Conservation (phyloP, 306 rosid genomes). For the Sicyos baderoa region DNA sequence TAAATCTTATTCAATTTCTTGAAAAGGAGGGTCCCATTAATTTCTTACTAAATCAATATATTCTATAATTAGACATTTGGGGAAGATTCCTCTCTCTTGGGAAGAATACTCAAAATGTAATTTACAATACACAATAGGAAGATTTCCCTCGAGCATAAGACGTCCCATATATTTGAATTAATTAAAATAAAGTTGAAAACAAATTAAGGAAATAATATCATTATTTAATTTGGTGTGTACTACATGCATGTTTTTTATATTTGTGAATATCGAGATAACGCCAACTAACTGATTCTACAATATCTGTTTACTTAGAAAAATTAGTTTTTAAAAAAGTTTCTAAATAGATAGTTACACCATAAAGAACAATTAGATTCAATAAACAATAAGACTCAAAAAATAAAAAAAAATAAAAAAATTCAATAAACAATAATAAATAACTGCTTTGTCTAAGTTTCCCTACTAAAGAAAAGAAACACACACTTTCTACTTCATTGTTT, state of each 20-base stretch:
- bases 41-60: not conserved
- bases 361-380: too few species aligned
- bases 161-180: not conserved
- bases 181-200: not conserved
- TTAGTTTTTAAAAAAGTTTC: too few species aligned
- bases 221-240: not conserved
- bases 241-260: not conserved
- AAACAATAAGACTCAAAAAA: too few species aligned
- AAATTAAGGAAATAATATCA: not conserved
- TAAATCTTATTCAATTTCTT: not conserved
- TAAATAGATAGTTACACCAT: too few species aligned
- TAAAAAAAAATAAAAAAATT: not conserved
- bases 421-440: not conserved
- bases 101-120: not conserved
- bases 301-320: too few species aligned
- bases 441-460: too few species aligned
- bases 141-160: not conserved
- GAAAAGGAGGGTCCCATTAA: constrained; percentile 5
- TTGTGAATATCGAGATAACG: too few species aligned
- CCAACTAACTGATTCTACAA: too few species aligned
- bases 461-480: too few species aligned
- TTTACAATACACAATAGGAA: not conserved
- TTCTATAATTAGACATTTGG: constrained; percentile 8
- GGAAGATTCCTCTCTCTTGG: constrained; percentile 19
- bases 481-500: too few species aligned